Evolutionary conservation across 306 rosid genomes (phyloP), one percentile per base, ranked within the genome.

Genomic region (Aeschynomene evenia): DNA sequence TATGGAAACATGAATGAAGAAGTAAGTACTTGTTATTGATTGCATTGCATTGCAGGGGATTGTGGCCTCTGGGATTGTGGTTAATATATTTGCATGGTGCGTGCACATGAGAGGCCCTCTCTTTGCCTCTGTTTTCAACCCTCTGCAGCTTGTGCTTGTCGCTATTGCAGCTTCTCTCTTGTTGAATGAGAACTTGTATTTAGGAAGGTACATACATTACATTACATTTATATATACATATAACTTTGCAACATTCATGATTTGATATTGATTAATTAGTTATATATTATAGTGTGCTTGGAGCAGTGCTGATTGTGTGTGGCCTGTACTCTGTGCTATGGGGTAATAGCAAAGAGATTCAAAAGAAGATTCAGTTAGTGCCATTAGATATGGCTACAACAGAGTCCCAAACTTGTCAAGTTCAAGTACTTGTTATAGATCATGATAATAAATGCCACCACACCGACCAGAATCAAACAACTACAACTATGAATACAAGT

Each of bases 101-200:
- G 37, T 80, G 15, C n/a, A 14, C 12, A 63, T 21, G 80, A 80
- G 51, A 29, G 80, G 84, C 6, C 77, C 83, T 23, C 24, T 74
- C 18, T 79, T 68, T 55, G 72, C 60, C 0, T 74, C 80, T 2
- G 19, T 37, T 28, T 80, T 80, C 70, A 64, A 56, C 13, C 80
- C 84, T 36, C 65, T 80, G 6, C 45, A 55, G 51, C 65, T 80
- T 37, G 52, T 80, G 10, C 57, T 80, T 29, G 84, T 74, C 9
- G 65, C 65, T 67, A 7, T 80, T 3, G 76, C 73, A 49, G 58
- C 73, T 16, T 74, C 50, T 52, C 37, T 79, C 59, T 20, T 53
- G 34, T 51, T 78, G 65, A 15, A 59, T 58, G 82, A 78, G 58
- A 66, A 72, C 0, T 65, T 79, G 49, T 52, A 77, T 23, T 43